phyloP scores from a whole-genome alignment of 148 eudicot species.

The Fallopia convolvulus region DNA sequence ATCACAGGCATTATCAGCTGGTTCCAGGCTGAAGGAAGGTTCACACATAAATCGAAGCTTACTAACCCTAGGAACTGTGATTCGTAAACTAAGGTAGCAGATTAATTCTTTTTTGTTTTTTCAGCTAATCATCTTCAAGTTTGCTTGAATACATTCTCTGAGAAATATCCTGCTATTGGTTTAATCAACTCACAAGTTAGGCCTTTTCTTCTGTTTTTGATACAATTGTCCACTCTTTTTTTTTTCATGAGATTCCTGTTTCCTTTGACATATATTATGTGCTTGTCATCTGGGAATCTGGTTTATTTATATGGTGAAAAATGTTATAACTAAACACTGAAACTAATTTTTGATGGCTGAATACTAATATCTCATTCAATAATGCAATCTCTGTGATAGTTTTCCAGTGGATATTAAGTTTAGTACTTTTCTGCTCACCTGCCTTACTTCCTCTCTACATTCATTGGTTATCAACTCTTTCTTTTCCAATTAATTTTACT shows the following conservation, averaged over 20 bases:
- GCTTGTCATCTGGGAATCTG: background rate
- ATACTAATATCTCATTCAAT: background rate
- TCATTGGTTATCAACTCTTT: background rate
- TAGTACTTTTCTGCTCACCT: background rate
- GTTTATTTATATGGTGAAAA: background rate
- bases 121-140: background rate
- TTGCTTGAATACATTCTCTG: background rate
- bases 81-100: conserved; percentile 85
- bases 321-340: background rate
- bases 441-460: background rate
- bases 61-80: conserved; percentile 85
- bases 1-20: conserved; percentile 86
- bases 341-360: background rate
- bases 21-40: conserved; percentile 92
- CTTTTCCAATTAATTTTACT: background rate
- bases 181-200: background rate
- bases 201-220: background rate
- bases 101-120: background rate
- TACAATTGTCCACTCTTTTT: background rate
- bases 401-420: background rate
- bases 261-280: background rate
- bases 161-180: background rate
- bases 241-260: background rate
- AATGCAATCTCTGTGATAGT: background rate
- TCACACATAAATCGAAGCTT: conserved; percentile 96